Base-by-base conservation (phyloP, 2,329 filamentous ascomycete genomes). In the Helminthosporium solani region DNA sequence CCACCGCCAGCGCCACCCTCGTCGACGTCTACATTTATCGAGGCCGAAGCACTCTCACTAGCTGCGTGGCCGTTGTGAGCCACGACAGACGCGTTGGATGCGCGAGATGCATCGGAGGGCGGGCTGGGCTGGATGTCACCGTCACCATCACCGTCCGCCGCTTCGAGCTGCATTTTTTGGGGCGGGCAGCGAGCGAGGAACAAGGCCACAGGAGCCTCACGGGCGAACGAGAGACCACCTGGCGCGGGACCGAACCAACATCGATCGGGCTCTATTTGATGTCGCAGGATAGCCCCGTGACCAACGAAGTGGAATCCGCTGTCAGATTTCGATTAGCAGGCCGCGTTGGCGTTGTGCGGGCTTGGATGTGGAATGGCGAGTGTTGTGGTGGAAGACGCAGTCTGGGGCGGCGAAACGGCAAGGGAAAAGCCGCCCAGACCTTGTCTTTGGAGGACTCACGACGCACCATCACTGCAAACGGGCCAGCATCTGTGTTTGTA, bases 311-410 rank as follows among this genome's bases (percentile, higher is more conserved):
- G 49, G 42, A 50, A 69, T 60, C 47, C 44, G 64, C 47, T 52
- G 38, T 70, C 63, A 49, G 54, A 72, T 56, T 54, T 46, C 37
- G 46, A 57, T 45, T 68, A 56, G 54, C 58, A 52, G 50, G 28
- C 46, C 52, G 53, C 44, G 59, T 44, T 48, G 52, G 53, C 42
- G 56, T 54, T 61, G 54, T 68, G 61, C 58, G 47, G 49, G 47
- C 48, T 46, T 50, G 25, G 19, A 20, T 15, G 33, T 19, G 33
- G 6, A 18, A 18, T 4, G 6, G 46, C 16, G 46, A 39, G 44
- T 54, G 56, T 54, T 52, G 55, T 57, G 57, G 63, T 63, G 60
- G 58, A 60, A 57, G 57, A 53, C 53, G 46, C 28, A n/a, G 12
- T 31, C 28, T 6, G 28, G 9, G 23, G 23, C 23, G 23, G 44